phyloP scores from a whole-genome alignment of 768 basidiomycete species.

The Boletales sp. region DNA sequence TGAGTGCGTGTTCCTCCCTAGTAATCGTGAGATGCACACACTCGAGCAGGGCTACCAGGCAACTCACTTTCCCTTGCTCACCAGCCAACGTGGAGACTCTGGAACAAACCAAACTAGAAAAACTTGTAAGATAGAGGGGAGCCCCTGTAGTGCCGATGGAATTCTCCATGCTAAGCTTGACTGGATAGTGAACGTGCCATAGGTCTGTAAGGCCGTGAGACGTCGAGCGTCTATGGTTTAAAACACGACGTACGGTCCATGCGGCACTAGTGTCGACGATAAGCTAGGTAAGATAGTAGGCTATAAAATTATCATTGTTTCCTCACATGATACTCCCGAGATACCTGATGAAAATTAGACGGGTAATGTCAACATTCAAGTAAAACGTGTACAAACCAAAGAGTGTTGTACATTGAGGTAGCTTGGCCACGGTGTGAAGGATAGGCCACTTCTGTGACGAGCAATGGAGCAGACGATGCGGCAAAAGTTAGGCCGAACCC shows the following conservation, averaged over 20 bases:
- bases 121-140: conserved; percentile 11
- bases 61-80: conserved; percentile 32
- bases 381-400: conserved; percentile 33
- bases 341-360: conserved; percentile 16
- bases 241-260: conserved; percentile 44
- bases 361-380: conserved; percentile 1
- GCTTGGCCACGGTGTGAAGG: conserved; percentile 44
- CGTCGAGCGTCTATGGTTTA: not conserved
- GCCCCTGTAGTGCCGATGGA: conserved; percentile 12
- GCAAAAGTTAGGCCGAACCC: conserved; percentile 44
- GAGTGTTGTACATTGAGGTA: conserved; percentile 42
- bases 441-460: conserved; percentile 50
- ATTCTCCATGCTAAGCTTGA: conserved; percentile 18
- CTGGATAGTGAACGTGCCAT: conserved; percentile 12
- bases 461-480: conserved; percentile 42
- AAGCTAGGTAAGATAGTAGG: too few species aligned
- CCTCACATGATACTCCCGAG: conserved; percentile 34
- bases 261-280: conserved; percentile 43
- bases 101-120: conserved; percentile 31
- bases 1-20: conserved; percentile 33
- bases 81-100: conserved; percentile 37
- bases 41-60: too few species aligned
- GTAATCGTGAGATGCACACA: not conserved
- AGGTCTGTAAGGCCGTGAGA: conserved; percentile 7
- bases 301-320: not conserved